These are phyloP conservation scores for Butyriboletus loyo DNA, from an alignment of 768 basidiomycete genomes.

Conservation along the genomic window DNA sequence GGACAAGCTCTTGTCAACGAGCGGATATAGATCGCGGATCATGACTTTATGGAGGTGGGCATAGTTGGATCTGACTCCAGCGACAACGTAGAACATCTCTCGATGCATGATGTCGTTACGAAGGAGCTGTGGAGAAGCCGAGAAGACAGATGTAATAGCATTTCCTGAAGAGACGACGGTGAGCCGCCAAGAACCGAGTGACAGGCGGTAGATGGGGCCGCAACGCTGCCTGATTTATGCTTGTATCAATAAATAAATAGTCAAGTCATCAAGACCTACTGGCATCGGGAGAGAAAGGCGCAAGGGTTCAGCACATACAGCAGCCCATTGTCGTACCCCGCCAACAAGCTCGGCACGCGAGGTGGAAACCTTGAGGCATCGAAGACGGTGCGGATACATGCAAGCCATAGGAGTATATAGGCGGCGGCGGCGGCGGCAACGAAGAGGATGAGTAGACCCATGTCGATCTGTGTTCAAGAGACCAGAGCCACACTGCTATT, in stretches of 20 bases:
- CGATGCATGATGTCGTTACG: conserved; percentile 8
- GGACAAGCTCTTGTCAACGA: conserved; percentile 20
- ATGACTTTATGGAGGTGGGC: conserved; percentile 14
- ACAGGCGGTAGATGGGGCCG: conserved; percentile 15
- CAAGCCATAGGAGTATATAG: not conserved
- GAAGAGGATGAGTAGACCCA: not conserved
- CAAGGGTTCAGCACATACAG: conserved; percentile 12
- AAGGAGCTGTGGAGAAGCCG: conserved; percentile 1
- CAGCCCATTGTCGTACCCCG: conserved; percentile 17
- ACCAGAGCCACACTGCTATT: not conserved
- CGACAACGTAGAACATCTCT: conserved; percentile 12
- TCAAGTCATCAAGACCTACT: conserved; percentile 10
- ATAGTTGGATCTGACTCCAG: conserved; percentile 8
- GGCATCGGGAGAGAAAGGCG: conserved; percentile 18
- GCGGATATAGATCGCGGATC: conserved; percentile 19
- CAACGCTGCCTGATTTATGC: conserved; percentile 8
- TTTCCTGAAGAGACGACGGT: conserved; percentile 15
- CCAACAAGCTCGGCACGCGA: conserved; percentile 9
- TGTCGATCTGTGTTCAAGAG: not conserved
- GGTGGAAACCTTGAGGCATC: not conserved
- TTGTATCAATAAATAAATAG: not conserved
- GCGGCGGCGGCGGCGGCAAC: no score
- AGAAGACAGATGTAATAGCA: conserved; percentile 11
- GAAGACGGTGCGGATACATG: not conserved
- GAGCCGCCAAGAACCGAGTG: conserved; percentile 17